Conservation (phyloP, 768 basidiomycete genomes). For the Coprinopsis marcescibilis region DNA sequence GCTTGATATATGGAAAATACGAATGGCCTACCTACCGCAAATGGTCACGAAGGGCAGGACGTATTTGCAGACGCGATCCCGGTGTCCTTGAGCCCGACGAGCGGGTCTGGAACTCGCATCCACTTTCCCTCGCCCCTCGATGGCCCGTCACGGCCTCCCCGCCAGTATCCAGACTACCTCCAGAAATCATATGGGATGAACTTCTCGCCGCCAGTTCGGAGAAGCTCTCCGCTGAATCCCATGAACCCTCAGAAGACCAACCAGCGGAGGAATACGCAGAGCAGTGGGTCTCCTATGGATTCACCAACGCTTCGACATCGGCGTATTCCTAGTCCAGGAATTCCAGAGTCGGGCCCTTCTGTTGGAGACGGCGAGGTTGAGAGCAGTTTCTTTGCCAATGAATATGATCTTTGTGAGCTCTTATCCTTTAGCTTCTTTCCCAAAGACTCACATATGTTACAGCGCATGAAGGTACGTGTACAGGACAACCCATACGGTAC, state of each 20-base stretch:
- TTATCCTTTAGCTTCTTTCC: not conserved
- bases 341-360: not conserved
- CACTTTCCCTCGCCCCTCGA: slow-evolving; percentile 19
- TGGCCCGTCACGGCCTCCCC: slow-evolving; percentile 15
- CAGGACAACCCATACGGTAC: not conserved
- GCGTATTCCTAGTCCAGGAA: slow-evolving; percentile 20
- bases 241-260: slow-evolving; percentile 24
- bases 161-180: slow-evolving; percentile 16
- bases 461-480: slow-evolving; percentile 69
- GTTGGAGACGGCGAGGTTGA: slow-evolving; percentile 17
- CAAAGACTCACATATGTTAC: slow-evolving; percentile 1
- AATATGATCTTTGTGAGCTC: slow-evolving; percentile 70
- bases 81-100: slow-evolving; percentile 5
- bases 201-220: slow-evolving; percentile 22
- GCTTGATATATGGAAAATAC: slow-evolving; percentile 19
- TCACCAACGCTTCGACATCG: slow-evolving; percentile 19
- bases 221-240: slow-evolving; percentile 30
- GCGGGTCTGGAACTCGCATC: slow-evolving; percentile 17
- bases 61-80: slow-evolving; percentile 17
- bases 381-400: slow-evolving; percentile 53
- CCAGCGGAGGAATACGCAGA: not conserved
- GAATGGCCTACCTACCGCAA: not conserved
- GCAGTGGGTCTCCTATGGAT: slow-evolving; percentile 12
- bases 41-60: slow-evolving; percentile 18
- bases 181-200: slow-evolving; percentile 13